Evolutionary conservation across 2,329 filamentous ascomycete species (phyloP).

Genomic region (Amauroascus verrucosus): DNA sequence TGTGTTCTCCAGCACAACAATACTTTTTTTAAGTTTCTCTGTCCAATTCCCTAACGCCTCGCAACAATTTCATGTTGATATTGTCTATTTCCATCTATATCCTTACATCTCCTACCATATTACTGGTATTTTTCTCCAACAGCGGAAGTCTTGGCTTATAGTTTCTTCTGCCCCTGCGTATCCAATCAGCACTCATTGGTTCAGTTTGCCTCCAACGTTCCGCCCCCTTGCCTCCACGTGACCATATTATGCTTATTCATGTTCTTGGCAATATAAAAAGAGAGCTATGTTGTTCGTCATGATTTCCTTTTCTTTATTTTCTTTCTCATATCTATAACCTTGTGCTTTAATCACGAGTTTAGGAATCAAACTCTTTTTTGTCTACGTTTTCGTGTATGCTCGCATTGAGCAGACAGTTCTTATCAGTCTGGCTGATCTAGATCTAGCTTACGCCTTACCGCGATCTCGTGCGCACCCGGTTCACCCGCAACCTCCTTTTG

Average conservation of each 20-base stretch:
- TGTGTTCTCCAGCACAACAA: conserved; percentile 14
- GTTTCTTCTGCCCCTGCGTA: conserved; percentile 4
- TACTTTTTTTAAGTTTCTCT: neutral
- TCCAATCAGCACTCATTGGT: conserved; percentile 10
- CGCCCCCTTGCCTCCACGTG: conserved; percentile 30
- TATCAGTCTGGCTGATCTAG: conserved; percentile 3
- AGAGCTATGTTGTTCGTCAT: conserved; percentile 21
- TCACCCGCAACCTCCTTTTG: neutral
- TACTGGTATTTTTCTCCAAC: conserved; percentile 6
- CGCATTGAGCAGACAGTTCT: neutral
- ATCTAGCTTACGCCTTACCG: neutral
- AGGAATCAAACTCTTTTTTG: neutral
- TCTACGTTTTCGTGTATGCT: neutral
- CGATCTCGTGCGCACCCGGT: neutral
- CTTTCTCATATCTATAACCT: neutral
- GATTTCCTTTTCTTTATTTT: conserved; percentile 21
- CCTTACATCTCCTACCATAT: conserved; percentile 17
- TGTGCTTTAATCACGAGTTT: conserved; percentile 1
- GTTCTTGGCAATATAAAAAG: conserved; percentile 36
- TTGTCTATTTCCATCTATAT: neutral
- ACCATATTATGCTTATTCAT: conserved; percentile 15
- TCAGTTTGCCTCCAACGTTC: conserved; percentile 12
- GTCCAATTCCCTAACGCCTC: too few relatives aligned
- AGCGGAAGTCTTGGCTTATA: conserved; percentile 9
- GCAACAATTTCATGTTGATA: neutral